Evolutionary conservation across 495 filamentous ascomycete genomes (phyloP).

Genomic region (Letharia lupina): DNA sequence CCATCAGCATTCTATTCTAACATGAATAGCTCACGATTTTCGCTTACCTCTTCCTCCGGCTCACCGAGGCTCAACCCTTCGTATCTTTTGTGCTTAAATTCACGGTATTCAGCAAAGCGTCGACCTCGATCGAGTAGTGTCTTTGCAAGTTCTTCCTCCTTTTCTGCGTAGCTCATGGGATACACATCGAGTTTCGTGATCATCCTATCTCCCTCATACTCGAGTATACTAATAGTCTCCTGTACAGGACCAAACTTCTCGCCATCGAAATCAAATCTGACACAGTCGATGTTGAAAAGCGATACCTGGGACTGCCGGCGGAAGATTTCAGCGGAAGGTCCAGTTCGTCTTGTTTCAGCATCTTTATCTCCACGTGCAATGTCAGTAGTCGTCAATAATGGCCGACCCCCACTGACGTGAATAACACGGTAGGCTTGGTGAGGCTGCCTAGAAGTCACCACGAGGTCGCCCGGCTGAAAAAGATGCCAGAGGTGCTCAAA

Average conservation of each 20-base stretch:
- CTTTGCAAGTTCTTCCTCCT: no score
- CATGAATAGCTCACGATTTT: background rate
- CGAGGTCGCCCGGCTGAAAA: conserved; percentile 31
- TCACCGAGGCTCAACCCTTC: background rate
- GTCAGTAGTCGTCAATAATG: background rate
- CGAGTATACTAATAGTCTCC: background rate
- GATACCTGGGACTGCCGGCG: background rate
- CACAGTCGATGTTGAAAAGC: background rate
- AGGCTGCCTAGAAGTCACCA: conserved; percentile 12
- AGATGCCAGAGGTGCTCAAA: conserved; percentile 37
- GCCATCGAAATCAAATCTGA: background rate
- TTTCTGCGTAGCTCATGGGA: background rate
- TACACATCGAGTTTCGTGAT: background rate
- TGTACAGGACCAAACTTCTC: background rate
- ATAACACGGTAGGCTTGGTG: conserved; percentile 8
- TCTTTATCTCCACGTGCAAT: background rate
- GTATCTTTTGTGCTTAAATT: background rate
- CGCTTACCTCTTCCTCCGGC: conserved; percentile 1
- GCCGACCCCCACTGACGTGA: conserved; percentile 7
- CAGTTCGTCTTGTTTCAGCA: background rate
- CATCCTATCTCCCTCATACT: conserved; percentile 1
- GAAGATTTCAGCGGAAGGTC: background rate
- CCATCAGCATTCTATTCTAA: background rate
- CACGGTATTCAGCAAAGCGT: no score
- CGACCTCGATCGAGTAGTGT: no score